Base-by-base conservation (phyloP, 2,329 filamentous ascomycete species). In the Alternaria tenuissima region DNA sequence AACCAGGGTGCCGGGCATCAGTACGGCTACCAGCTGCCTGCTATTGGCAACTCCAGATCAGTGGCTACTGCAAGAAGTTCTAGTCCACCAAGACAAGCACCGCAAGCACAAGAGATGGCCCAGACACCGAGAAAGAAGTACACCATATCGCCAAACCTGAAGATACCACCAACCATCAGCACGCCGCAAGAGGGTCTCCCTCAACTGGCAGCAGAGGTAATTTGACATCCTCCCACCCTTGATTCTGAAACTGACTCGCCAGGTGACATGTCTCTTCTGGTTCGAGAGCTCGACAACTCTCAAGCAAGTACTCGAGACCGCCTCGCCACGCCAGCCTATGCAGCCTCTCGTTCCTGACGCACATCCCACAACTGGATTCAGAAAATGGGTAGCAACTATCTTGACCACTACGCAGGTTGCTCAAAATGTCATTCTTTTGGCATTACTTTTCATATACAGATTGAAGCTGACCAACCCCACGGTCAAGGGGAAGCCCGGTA, bases 221-320 rank as follows among this genome's bases (percentile, higher is more conserved):
- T 72, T 67, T 32, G 11, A 16, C 12, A 32, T 3, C 16, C 3
- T 34, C n/a, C 2, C 14, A 36, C 7, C 14, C 24, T 7, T 5
- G 51, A 7, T 5, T 51, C 65, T 55, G 64, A 34, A 24, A 52
- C 70, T 49, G 71, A 60, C 28, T 22, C 51, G 39, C 16, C 42
- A 97, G 92, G 92, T 98, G 79, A 96, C 94, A 12, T 97, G 94
- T 75, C 85, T 99, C 14, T 97, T 98, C 81, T 98, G 95, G 94
- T 98, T 98, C 76, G 94, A 98, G 79, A 91, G 91, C 16, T 90
- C 91, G 43, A 86, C 90, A n/a, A 90, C 91, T 22, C 82, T 98
- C 16, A 87, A 91, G 68, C 85, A 87, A 58, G 92, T 94, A 38
- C 90, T 94, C 75, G 87, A 88, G 9, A 81, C 87, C 6, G 78